Evolutionary conservation across 164 flowering plant genomes (phyloP).

Genomic region (Macadamia integrifolia): DNA sequence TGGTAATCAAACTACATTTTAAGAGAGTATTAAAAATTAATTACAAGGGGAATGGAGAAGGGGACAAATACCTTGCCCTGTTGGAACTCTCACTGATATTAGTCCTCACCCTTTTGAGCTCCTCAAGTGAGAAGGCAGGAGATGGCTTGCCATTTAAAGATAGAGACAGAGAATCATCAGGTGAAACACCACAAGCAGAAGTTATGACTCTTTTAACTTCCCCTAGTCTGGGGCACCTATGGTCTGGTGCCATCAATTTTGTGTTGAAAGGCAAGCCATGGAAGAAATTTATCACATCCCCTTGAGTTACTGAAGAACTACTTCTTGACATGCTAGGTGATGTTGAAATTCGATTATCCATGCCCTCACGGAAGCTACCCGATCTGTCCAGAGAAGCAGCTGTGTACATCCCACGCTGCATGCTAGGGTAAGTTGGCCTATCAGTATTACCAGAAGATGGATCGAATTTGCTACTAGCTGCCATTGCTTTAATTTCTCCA

Average conservation of each 20-base stretch:
- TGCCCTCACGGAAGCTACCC: conserved; percentile 61
- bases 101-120: conserved; percentile 51
- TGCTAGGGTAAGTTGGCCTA: conserved; percentile 50
- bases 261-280: conserved; percentile 57
- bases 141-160: conserved; percentile 46
- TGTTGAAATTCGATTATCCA: conserved; percentile 54
- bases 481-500: conserved; percentile 49
- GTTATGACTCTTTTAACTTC: conserved; percentile 45
- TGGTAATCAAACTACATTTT: neutral
- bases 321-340: conserved; percentile 61
- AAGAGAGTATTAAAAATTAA: conserved; percentile 1
- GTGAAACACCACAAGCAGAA: conserved; percentile 51
- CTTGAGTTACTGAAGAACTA: conserved; percentile 38
- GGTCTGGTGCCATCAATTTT: conserved; percentile 46
- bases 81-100: conserved; percentile 42
- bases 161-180: conserved; percentile 44
- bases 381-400: conserved; percentile 59
- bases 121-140: conserved; percentile 46
- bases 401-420: conserved; percentile 53
- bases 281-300: conserved; percentile 48
- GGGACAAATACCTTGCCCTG: conserved; percentile 55
- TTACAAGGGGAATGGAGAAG: neutral
- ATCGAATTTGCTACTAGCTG: conserved; percentile 65
- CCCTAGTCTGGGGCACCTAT: conserved; percentile 49
- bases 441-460: conserved; percentile 66